Percentiles rank a stretch among this genome's conserved stretches.
phyloP scores from a whole-genome alignment of 169 alveolate species.

The Plasmodium knowlesi region DNA sequence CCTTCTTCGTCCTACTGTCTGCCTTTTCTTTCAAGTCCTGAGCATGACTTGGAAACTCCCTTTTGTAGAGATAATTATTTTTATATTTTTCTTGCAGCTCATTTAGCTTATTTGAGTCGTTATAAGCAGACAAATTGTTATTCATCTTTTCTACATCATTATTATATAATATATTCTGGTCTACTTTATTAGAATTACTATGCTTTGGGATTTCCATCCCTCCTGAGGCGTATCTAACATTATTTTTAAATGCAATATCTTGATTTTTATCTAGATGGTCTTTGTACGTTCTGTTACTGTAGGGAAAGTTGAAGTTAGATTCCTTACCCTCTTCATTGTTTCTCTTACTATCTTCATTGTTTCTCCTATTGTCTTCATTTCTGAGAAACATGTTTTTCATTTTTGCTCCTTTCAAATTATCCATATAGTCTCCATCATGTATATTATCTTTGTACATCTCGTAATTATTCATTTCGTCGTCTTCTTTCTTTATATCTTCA shows the following conservation, averaged over 20 bases:
- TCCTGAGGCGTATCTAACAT: slow-evolving; percentile 45
- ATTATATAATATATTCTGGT: slow-evolving; percentile 38
- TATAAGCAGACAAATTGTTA: slow-evolving; percentile 39
- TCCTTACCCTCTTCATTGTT: slow-evolving; percentile 32
- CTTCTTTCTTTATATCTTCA: slow-evolving; percentile 54
- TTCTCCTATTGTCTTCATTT: slow-evolving; percentile 10
- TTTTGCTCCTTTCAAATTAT: slow-evolving; percentile 6
- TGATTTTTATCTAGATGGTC: slow-evolving; percentile 18
- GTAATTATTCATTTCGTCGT: slow-evolving; percentile 52
- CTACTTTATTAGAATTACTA: slow-evolving; percentile 45
- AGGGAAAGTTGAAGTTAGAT: slow-evolving; percentile 21
- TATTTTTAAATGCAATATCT: slow-evolving; percentile 18
- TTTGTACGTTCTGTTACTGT: slow-evolving; percentile 37
- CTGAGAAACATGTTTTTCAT: slow-evolving; percentile 35
- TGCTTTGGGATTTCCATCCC: slow-evolving; percentile 1
- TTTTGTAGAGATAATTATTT: slow-evolving; percentile 47
- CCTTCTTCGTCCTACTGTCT: slow-evolving; percentile 8
- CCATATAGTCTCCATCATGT: slow-evolving; percentile 26
- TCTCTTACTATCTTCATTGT: slow-evolving; percentile 16
- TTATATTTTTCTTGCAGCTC: slow-evolving; percentile 57
- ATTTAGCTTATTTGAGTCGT: slow-evolving; percentile 37
- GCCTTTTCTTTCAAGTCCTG: slow-evolving; percentile 11
- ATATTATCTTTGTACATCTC: slow-evolving; percentile 41
- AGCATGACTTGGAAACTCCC: slow-evolving; percentile 13
- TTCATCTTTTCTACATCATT: slow-evolving; percentile 39